Percentiles rank a stretch among this genome's conserved stretches.
Evolutionary conservation across 257 asterid species (phyloP).

Genomic region (Solanum pennellii): DNA sequence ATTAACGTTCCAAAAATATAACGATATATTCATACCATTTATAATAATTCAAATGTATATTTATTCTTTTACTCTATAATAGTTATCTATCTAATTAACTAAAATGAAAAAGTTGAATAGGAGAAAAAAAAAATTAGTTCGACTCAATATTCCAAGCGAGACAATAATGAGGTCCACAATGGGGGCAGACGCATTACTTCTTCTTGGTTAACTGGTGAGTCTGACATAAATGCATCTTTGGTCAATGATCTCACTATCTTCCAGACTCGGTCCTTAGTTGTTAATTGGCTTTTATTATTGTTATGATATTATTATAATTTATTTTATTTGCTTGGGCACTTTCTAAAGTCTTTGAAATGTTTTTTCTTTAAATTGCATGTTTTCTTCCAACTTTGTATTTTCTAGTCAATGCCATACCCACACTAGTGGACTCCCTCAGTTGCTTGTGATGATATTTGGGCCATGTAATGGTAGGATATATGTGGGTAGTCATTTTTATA

Average conservation of each 20-base stretch:
- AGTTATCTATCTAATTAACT: no score
- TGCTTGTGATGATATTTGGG: not conserved
- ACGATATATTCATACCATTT: no score
- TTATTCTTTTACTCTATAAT: no score
- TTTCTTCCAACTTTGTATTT: not conserved
- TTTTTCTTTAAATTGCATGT: not conserved
- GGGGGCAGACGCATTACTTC: not conserved
- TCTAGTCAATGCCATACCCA: not conserved
- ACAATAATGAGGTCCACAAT: not conserved
- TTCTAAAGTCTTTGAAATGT: not conserved
- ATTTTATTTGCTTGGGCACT: not conserved
- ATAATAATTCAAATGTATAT: no score
- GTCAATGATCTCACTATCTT: not conserved
- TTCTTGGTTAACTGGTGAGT: not conserved
- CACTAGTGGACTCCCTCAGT: not conserved
- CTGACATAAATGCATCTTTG: not conserved
- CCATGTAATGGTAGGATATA: not conserved
- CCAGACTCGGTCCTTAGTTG: not conserved
- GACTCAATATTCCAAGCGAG: not conserved
- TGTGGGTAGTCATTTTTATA: not conserved
- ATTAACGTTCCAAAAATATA: no score
- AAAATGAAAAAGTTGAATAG: not conserved
- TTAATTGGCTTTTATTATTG: not conserved
- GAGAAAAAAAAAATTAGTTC: no score
- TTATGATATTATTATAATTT: not conserved